Evolutionary conservation across 805 yeast genomes (phyloP).

Genomic region (Cyberlindnera veronae): DNA sequence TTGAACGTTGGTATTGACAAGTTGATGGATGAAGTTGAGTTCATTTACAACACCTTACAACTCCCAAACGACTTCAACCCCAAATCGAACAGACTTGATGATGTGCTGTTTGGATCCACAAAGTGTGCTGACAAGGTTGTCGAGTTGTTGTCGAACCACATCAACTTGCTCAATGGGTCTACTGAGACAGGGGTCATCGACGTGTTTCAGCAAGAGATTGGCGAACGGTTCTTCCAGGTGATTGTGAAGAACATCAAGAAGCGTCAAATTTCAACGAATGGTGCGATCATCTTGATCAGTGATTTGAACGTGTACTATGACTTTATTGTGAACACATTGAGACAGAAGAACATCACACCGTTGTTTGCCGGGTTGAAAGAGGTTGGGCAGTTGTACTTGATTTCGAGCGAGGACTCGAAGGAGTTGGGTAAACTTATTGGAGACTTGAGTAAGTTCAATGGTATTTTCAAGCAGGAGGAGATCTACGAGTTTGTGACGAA

Average conservation of each 20-base stretch:
- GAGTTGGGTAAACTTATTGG: constrained; percentile 81
- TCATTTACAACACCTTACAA: constrained; percentile 51
- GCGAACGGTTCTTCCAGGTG: constrained; percentile 75
- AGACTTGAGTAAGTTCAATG: constrained; percentile 81
- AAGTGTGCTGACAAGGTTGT: constrained; percentile 64
- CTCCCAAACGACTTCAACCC: constrained; percentile 64
- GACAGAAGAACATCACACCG: constrained; percentile 66
- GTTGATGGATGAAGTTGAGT: constrained; percentile 75
- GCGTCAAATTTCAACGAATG: constrained; percentile 69
- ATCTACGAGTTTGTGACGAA: constrained; percentile 89
- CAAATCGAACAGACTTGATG: constrained; percentile 9
- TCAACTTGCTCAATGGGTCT: constrained; percentile 68
- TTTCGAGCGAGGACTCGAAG: constrained; percentile 70
- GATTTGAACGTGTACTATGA: constrained; percentile 79
- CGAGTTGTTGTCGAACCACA: constrained; percentile 62
- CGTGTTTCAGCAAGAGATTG: constrained; percentile 91
- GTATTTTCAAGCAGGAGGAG: constrained; percentile 88
- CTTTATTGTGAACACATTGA: constrained; percentile 57
- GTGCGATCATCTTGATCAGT: constrained; percentile 77
- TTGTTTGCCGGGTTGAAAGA: constrained; percentile 77
- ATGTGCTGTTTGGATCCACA: constrained; percentile 45
- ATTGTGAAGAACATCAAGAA: constrained; percentile 75
- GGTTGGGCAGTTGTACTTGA: constrained; percentile 79
- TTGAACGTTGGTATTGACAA: constrained; percentile 90
- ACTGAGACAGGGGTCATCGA: constrained; percentile 87